Evolutionary conservation across 2,329 filamentous ascomycete species (phyloP), one percentile per base, ranked within the genome.

Genomic region (Diplodia mutila): DNA sequence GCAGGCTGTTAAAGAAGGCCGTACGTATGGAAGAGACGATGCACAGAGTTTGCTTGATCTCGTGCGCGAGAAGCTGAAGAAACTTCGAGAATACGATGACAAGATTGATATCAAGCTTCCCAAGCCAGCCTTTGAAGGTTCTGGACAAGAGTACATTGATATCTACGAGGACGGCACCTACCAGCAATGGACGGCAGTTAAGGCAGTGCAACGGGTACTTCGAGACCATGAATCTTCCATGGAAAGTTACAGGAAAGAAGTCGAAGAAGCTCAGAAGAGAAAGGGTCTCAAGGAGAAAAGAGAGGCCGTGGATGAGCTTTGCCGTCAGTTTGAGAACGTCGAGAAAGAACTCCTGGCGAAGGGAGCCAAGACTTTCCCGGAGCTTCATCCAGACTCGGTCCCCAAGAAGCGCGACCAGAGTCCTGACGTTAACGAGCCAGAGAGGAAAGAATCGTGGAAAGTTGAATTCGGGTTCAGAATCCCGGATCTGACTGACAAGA

Each of bases 281-380:
- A 68, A 74, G 23, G 80, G 79, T 0, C 65, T 79, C 0, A 67
- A 76, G 2, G 84, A 87, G 75, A 92, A 91, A 76, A 80, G 81
- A 61, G 79, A 80, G 6, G 86, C 85, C 0, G 83, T 92, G 21
- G 70, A 82, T 11, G 77, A 82, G 8, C 74, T 86, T 16, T 78
- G 89, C 16, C 70, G 74, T 0, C 82, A 85, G 1, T 85, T 90
- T 46, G 80, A 88, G 70, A 73, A 80, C 23, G 77, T 92, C 1
- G 86, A 91, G 72, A 73, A 79, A 2, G 72, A 76, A 1, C 78
- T 94, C 23, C 51, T 89, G 1, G 76, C 79, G 4, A 86, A 83
- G 67, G 88, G 86, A 0, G 91, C 85, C 2, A 93, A 92, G 77
- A 85, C 85, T 0, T 93, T 91, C 74, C 73, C 77, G 14, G 86